These are phyloP conservation scores for Amanita inopinata DNA, from an alignment of 768 basidiomycete species.

Conservation along the genomic window DNA sequence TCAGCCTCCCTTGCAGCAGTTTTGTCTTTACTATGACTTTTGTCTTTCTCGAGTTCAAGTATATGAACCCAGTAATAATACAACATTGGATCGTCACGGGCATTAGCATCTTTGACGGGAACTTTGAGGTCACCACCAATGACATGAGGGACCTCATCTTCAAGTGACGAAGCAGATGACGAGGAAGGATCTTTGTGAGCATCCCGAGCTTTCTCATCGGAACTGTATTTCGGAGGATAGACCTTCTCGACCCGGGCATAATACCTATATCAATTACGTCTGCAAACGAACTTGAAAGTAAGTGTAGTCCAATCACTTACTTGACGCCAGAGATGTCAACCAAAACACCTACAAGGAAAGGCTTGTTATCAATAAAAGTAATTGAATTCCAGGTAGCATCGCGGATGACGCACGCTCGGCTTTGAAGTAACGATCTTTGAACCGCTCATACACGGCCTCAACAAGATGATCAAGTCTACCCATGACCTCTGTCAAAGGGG, in stretches of 20 bases:
- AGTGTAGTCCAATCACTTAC: slow-evolving; percentile 30
- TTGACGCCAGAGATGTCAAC: slow-evolving; percentile 85
- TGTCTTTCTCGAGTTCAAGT: slow-evolving; percentile 66
- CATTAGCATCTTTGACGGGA: slow-evolving; percentile 57
- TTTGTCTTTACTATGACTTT: slow-evolving; percentile 52
- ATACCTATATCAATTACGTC: slow-evolving; percentile 42
- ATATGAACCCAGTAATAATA: slow-evolving; percentile 89
- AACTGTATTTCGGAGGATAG: slow-evolving; percentile 51
- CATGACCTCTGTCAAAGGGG: slow-evolving; percentile 71
- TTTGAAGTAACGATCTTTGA: slow-evolving; percentile 90
- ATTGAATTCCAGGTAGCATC: slow-evolving; percentile 6
- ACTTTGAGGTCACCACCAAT: slow-evolving; percentile 75
- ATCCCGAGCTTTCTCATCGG: slow-evolving; percentile 37
- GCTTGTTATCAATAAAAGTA: slow-evolving; percentile 11
- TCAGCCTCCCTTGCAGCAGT: slow-evolving; percentile 41
- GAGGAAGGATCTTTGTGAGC: slow-evolving; percentile 39
- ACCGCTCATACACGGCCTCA: slow-evolving; percentile 91
- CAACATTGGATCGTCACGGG: slow-evolving; percentile 65
- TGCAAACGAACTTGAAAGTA: slow-evolving; percentile 5
- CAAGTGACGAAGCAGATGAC: slow-evolving; percentile 26
- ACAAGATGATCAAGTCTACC: slow-evolving; percentile 93
- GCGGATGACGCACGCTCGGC: slow-evolving; percentile 66
- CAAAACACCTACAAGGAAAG: slow-evolving; percentile 53
- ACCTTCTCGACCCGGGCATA: slow-evolving; percentile 75
- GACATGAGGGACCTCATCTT: slow-evolving; percentile 52